phyloP scores from a whole-genome alignment of 176 grass and related monocot genomes.

The Oryza australiensis region DNA sequence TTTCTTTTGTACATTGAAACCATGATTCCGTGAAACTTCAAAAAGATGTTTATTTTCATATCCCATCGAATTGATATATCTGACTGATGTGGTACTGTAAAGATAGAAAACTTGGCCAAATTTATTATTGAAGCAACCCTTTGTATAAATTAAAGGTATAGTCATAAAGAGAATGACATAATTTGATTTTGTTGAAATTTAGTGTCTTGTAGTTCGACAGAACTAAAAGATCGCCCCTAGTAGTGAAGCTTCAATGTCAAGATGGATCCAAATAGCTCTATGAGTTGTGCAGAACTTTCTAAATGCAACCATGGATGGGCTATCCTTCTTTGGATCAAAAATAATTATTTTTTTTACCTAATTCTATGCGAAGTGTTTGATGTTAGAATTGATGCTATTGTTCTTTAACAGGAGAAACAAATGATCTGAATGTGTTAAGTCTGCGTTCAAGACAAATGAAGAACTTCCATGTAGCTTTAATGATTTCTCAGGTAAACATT shows the following conservation, averaged over 20 bases:
- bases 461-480: conserved; percentile 88
- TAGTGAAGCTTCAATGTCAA: background rate
- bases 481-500: conserved; percentile 90
- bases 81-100: conserved; percentile 8
- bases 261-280: conserved; percentile 6
- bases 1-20: conserved; percentile 12
- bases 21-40: background rate
- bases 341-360: conserved; percentile 8
- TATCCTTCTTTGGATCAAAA: background rate
- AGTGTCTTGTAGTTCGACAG: conserved; percentile 27
- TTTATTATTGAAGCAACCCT: background rate
- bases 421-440: conserved; percentile 68
- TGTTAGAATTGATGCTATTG: conserved; percentile 8
- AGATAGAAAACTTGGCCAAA: background rate
- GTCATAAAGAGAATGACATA: background rate
- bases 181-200: conserved; percentile 21
- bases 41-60: conserved; percentile 8
- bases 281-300: background rate
- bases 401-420: conserved; percentile 67
- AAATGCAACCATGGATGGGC: conserved; percentile 22
- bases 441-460: conserved; percentile 93
- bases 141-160: background rate
- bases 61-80: conserved; percentile 3
- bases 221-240: conserved; percentile 15
- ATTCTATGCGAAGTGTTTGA: background rate